Percentiles rank a stretch among this genome's conserved stretches.
These are phyloP conservation scores for Cytospora schulzeri DNA, from an alignment of 2,329 filamentous ascomycete genomes.

Conservation along the genomic window DNA sequence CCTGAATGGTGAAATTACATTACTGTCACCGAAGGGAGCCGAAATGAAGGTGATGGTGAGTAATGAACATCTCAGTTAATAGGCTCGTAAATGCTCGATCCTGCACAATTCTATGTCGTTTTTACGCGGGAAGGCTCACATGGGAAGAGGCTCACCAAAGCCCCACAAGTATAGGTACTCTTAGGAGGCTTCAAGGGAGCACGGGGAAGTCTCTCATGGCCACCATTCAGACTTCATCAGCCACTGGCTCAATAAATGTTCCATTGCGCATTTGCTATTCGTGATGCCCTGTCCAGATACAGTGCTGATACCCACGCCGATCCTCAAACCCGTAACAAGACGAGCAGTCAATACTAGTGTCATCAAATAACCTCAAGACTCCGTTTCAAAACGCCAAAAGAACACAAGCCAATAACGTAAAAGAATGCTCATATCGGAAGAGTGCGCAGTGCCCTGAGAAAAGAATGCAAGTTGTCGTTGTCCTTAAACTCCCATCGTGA, in stretches of 20 bases:
- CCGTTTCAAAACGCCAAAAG: conserved; percentile 8
- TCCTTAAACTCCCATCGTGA: conserved; percentile 83
- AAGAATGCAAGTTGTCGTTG: not conserved
- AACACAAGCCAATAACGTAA: not conserved
- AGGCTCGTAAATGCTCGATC: conserved; percentile 1
- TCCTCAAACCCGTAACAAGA: not conserved
- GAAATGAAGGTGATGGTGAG: conserved; percentile 14
- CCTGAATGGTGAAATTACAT: conserved; percentile 20
- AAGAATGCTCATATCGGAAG: not conserved
- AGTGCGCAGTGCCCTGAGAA: not conserved
- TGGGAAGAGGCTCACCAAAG: not conserved
- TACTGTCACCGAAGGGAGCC: conserved; percentile 7
- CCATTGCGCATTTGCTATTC: conserved; percentile 3
- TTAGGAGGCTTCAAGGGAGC: not conserved
- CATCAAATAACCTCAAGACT: not conserved
- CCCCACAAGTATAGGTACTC: not conserved
- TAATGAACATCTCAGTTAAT: conserved; percentile 7
- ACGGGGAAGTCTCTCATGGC: not conserved
- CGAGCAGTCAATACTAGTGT: not conserved
- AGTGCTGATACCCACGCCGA: conserved; percentile 11
- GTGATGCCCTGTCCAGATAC: conserved; percentile 4
- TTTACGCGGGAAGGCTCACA: not conserved
- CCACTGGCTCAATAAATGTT: not conserved
- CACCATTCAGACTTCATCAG: not conserved
- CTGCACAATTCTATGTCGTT: not conserved